phyloP scores from a whole-genome alignment of 2,329 filamentous ascomycete genomes.

The Cercospora sesami region DNA sequence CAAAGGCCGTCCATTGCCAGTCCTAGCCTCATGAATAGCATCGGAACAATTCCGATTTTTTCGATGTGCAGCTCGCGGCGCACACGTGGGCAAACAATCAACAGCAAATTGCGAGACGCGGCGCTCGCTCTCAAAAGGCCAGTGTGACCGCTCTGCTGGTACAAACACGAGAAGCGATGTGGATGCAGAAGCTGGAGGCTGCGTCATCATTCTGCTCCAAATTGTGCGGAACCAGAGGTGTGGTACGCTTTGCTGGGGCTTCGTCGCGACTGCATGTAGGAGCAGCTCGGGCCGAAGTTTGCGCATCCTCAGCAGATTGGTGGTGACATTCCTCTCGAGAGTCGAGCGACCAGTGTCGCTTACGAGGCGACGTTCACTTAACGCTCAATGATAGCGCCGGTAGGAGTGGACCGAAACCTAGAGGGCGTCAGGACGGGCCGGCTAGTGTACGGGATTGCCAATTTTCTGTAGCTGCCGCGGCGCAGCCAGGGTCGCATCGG shows the following conservation, averaged over 20 bases:
- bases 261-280: neutral
- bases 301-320: constrained; percentile 2
- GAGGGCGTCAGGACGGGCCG: constrained; percentile 1
- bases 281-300: constrained; percentile 8
- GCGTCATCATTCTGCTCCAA: constrained; percentile 4
- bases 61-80: neutral
- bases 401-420: constrained; percentile 7
- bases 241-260: constrained; percentile 1
- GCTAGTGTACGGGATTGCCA: neutral
- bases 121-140: neutral
- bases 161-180: constrained; percentile 9
- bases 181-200: neutral
- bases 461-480: neutral
- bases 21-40: neutral
- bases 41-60: neutral
- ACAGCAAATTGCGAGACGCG: constrained; percentile 4
- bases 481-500: neutral
- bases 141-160: constrained; percentile 4
- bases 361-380: constrained; percentile 13
- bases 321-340: neutral
- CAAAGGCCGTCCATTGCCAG: neutral
- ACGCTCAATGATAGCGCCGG: constrained; percentile 5
- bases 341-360: neutral
- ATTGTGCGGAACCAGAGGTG: neutral
- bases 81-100: neutral